Base-by-base conservation (phyloP, 768 basidiomycete species). In the Psilocybe azurescens region DNA sequence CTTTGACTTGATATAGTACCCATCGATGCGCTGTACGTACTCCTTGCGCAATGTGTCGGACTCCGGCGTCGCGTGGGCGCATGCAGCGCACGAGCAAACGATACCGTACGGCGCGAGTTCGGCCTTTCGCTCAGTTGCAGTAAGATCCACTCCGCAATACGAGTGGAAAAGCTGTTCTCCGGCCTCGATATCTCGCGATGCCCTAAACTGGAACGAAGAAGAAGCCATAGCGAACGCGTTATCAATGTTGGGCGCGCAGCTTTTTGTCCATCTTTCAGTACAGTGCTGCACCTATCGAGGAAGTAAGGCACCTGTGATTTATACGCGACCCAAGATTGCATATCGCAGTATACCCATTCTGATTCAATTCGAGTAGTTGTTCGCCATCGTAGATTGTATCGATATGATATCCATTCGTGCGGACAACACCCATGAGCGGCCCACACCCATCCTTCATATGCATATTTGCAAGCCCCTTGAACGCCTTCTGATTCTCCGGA, bases 231-330 rank as follows among this genome's bases (percentile, higher is more conserved):
- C 69, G 56, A 75, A 76, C n/a, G 67, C n/a, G 48, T 63, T 60
- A 10, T 61, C 65, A 0, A 68, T 68, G 46, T 74, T 75, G 38
- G 73, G 69, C 47, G 66, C 65, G 56, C 75, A 75, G 56, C 75
- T 76, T 46, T 3, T 28, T 28, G 10, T 55, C 18, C 30, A 29
- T 9, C 10, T 28, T 14, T 58, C 1, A 39, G 16, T 60, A 18
- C 16, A 10, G 16, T 14, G 18, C 5, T 32, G 24, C 29, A 36
- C 24, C 20, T 1, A 20, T 46, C 14, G 24, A 14, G 28, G 20
- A 61, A 11, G 47, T 50, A n/a, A 36, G 56, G 11, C 20, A 75
- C 78, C 78, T 78, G 56, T 79, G 78, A 49, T 78, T 80, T 47
- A 78, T 67, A 20, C 77, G 74, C 59, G 61, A 61, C 11, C 53